A percentile compares a stretch with the other conserved stretches of the same genome.
These are phyloP conservation scores for Staphylotrichum tortipilum DNA, from an alignment of 495 filamentous ascomycete genomes.

Conservation along the genomic window DNA sequence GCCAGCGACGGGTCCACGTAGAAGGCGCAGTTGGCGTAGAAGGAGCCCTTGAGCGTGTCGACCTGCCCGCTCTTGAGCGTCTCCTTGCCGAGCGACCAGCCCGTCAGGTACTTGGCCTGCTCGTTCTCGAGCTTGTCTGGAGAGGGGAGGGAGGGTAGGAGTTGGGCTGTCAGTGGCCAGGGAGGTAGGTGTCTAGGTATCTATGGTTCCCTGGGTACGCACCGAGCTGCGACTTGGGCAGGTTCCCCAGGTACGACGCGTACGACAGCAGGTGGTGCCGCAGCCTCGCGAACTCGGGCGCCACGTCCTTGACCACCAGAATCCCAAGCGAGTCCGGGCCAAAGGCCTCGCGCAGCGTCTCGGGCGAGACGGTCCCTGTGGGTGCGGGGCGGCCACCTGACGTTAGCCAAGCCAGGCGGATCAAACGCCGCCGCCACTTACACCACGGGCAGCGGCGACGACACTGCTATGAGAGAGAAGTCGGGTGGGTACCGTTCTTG, in stretches of 20 bases:
- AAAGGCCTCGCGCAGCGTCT: conserved; percentile 74
- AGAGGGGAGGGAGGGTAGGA: conserved; percentile 6
- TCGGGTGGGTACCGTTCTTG: conserved; percentile 35
- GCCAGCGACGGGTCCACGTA: conserved; percentile 60
- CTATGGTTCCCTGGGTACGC: no score
- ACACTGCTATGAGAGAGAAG: no score
- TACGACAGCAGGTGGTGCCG: conserved; percentile 71
- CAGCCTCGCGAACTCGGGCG: conserved; percentile 56
- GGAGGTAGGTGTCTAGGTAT: no score
- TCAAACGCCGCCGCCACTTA: no score
- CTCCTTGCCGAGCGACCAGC: conserved; percentile 83
- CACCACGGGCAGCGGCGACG: no score
- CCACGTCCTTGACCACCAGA: conserved; percentile 79
- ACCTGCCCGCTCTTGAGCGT: conserved; percentile 83
- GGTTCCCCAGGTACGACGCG: conserved; percentile 79
- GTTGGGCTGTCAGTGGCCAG: no score
- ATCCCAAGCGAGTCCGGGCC: conserved; percentile 89
- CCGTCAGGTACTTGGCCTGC: conserved; percentile 55
- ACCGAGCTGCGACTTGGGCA: conserved; percentile 68
- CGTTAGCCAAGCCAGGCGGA: conserved; percentile 9
- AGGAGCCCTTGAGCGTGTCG: conserved; percentile 91
- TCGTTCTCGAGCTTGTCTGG: conserved; percentile 55
- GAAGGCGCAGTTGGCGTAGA: conserved; percentile 94
- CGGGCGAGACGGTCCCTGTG: conserved; percentile 58
- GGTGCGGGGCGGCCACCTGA: not conserved